Conservation (phyloP, 345 rosid genomes). For the Citrus hindsii region DNA sequence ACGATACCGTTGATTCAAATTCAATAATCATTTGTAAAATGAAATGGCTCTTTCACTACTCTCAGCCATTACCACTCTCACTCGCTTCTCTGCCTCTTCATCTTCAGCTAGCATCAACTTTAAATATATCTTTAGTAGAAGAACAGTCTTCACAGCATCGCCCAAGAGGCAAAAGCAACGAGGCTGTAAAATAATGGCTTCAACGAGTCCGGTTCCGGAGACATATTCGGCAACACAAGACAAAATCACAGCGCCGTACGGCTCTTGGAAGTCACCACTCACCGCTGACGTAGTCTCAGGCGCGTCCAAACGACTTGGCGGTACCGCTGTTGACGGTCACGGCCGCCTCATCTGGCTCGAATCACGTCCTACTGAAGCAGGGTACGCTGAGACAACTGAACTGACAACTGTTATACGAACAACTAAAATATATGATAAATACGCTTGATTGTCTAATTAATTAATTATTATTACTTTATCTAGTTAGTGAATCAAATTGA, state of each 20-base stretch:
- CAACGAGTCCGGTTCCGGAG: constrained; percentile 14
- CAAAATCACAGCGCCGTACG: constrained; percentile 64
- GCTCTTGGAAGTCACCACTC: constrained; percentile 94
- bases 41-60: constrained; percentile 19
- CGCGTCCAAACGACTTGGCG: constrained; percentile 74
- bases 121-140: background rate
- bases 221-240: constrained; percentile 12
- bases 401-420: too few relatives aligned
- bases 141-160: background rate
- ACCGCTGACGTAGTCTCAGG: constrained; percentile 86
- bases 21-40: background rate
- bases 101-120: background rate
- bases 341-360: constrained; percentile 84
- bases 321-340: constrained; percentile 59
- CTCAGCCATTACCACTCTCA: constrained; percentile 21
- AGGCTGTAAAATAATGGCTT: constrained; percentile 42
- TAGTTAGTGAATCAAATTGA: background rate
- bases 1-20: background rate
- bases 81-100: constrained; percentile 25
- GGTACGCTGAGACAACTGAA: constrained; percentile 29
- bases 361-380: constrained; percentile 81
- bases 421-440: too few relatives aligned
- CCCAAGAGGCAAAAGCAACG: background rate
- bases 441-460: too few relatives aligned
- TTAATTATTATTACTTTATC: background rate